Base-by-base conservation (phyloP, 495 filamentous ascomycete genomes). In the Xylaria venustula region DNA sequence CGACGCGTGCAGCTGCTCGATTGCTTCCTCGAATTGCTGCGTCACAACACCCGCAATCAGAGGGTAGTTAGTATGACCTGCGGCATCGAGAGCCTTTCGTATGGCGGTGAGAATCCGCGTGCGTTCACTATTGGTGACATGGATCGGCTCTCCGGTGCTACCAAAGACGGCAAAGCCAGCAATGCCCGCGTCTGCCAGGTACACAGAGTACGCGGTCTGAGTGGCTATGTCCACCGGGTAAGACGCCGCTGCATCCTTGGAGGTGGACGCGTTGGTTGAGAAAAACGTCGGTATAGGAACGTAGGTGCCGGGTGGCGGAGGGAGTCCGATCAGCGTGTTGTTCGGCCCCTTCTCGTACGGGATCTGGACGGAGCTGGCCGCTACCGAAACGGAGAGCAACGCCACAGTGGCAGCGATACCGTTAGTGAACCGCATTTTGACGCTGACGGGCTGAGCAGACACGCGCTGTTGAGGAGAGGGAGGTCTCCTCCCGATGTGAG, bases 161-260 rank as follows among this genome's bases (percentile, higher is more conserved):
- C 45, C 56, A 44, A 51, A 50, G 37, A 55, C 45, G 26, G 53
- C 55, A 22, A 58, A 50, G 45, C 55, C 55, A 28, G 55, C 45
- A 50, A 66, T 70, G 58, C 68, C 63, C 48, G 63, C 50, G 50
- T 56, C 52, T 28, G 55, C 44, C 15, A 58, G 32, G 9, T 58
- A 58, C 34, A 58, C 55, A 17, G 55, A 58, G 32, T 58, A 49
- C 5, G 44, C 32, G 11, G 55, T 42, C 19, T 49, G 41, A 4
- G 54, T 47, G 8, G 47, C 41, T 3, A 47, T 17, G 22, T 46
- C 54, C 42, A 48, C 12, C 3, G 53, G 37, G 40, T 55, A 55
- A 15, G 53, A 55, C 5, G 53, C 7, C 37, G 53, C 53, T n/a
- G 23, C 53, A 45, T 55, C 19, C 23, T 45, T 55, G 3, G 53